Evolutionary conservation across 2,329 filamentous ascomycete genomes (phyloP).

Genomic region (Fusarium fujikuroi): DNA sequence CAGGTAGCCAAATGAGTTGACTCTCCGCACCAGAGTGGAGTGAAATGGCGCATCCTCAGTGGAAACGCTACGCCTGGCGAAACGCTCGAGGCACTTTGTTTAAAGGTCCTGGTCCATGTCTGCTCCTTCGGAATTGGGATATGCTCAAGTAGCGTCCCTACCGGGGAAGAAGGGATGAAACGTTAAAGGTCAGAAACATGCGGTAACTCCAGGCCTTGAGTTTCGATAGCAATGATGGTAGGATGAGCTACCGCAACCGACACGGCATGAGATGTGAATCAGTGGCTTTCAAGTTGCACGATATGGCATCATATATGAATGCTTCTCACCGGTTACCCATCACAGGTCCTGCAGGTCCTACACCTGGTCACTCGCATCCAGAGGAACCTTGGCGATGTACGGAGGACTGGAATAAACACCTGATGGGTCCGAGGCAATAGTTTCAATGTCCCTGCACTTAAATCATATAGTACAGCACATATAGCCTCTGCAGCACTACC

Average conservation of each 20-base stretch:
- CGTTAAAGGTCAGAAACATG: slow-evolving; percentile 29
- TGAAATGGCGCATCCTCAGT: slow-evolving; percentile 22
- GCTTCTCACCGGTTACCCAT: neutral
- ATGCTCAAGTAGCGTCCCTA: slow-evolving; percentile 4
- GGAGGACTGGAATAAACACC: slow-evolving; percentile 9
- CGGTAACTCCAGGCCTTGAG: slow-evolving; percentile 5
- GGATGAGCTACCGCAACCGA: neutral
- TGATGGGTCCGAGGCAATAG: slow-evolving; percentile 35
- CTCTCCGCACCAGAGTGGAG: slow-evolving; percentile 36
- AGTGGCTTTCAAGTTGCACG: slow-evolving; percentile 7
- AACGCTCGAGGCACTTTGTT: slow-evolving; percentile 28
- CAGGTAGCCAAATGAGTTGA: neutral
- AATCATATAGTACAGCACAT: slow-evolving; percentile 36
- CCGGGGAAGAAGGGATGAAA: slow-evolving; percentile 41
- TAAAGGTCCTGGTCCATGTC: slow-evolving; percentile 33
- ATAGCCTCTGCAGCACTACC: slow-evolving; percentile 27
- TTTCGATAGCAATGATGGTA: slow-evolving; percentile 14
- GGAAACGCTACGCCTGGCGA: slow-evolving; percentile 30
- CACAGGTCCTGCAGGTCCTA: neutral
- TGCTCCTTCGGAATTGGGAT: neutral
- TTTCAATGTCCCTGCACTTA: slow-evolving; percentile 24
- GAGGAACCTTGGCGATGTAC: neutral
- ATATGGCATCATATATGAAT: slow-evolving; percentile 3
- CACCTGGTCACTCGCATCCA: neutral
- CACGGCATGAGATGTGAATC: neutral